Base-by-base conservation (phyloP, 139 green algal species). In the Nannochloris sp. region DNA sequence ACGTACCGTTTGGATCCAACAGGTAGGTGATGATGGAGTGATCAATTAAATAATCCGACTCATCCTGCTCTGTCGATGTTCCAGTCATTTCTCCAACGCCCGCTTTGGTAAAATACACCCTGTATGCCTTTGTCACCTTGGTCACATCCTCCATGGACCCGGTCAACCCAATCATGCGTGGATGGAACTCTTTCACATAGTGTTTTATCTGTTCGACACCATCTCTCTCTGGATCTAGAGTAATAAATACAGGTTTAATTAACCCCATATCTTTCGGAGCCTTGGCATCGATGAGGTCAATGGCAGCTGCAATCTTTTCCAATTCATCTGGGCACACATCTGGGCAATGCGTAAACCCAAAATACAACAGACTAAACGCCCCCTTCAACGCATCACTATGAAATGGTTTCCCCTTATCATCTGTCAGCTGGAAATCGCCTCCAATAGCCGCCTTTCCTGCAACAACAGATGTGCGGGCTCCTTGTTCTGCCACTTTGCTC, bases 1-100 rank as follows among this genome's bases (percentile, higher is more conserved):
- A 97, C 21, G 94, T 78, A 37, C 87, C 91, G 8, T 86, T 66
- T 5, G 90, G 90, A 68, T 93, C 70, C 44, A 97, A 62, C 9
- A 97, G 73, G 75, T 97, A 97, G 29, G 86, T 91, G 71, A 99
- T 98, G 81, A 99, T 99, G 69, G 88, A 96, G 71, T 99, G 93
- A 66, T 99, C 93, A 9, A 99, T 83, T 29, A 99, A 75, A 70
- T 99, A 99, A 62, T 98, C 94, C 5, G 83, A 60, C 1, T 50
- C 48, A n/a, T 53, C 56, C 12, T 55, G 14, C 16, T 49, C 63
- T 21, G 29, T 25, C 3, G 25, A 31, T 37, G 21, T 21, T 29
- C 23, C 50, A 7, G 48, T 62, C 19, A 53, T 64, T 4, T 68
- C 46, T 51, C 55, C 75, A 34, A 15, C 73, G 75, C 19, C 54